Base-by-base conservation (phyloP, 352 stramenopile species). In the Globisporangium parvum region DNA sequence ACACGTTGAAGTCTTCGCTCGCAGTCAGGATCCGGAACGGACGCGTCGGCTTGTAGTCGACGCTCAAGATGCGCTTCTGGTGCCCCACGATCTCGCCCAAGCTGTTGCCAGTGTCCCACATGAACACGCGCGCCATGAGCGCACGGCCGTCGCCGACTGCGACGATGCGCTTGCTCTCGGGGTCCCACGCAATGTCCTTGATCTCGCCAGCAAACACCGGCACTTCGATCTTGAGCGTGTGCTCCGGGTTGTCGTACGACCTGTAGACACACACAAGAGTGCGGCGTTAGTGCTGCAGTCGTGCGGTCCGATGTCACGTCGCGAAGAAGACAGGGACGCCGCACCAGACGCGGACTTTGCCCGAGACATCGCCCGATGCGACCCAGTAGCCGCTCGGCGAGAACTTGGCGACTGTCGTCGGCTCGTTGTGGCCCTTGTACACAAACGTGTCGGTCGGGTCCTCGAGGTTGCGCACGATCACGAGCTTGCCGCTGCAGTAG, bases 21-120 rank as follows among this genome's bases (percentile, higher is more conserved):
- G 81, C 91, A 9, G 92, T 98, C 53, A 97, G 92, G 63, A 99
- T 91, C 42, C 93, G 87, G 72, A 98, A 98, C 21, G 97, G 96
- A 21, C 95, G 82, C 55, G 77, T 83, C 3, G 90, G 97, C 54
- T 96, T 93, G 75, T 98, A 98, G 49, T 95, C 88, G 47, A 95
- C 80, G 42, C 86, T 95, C 31, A 94, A 70, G 31, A 96, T 97
- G 55, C 88, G 85, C 75, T 98, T 98, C 49, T 89, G 75, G 78
- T 98, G 95, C 47, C 92, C 90, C 28, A 90, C 80, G 62, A 99
- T 93, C 65, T 98, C 89, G 35, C 97, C 96, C 31, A 97, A 80
- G 50, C 71, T 97, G 65, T 97, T 98, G 52, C 95, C 97, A 2
- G 94, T 98, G 71, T 99, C 97, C 94, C 96, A 99, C 77, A 96